Evolutionary conservation across 2,329 filamentous ascomycete genomes (phyloP).

Genomic region (Venturia aucupariae): DNA sequence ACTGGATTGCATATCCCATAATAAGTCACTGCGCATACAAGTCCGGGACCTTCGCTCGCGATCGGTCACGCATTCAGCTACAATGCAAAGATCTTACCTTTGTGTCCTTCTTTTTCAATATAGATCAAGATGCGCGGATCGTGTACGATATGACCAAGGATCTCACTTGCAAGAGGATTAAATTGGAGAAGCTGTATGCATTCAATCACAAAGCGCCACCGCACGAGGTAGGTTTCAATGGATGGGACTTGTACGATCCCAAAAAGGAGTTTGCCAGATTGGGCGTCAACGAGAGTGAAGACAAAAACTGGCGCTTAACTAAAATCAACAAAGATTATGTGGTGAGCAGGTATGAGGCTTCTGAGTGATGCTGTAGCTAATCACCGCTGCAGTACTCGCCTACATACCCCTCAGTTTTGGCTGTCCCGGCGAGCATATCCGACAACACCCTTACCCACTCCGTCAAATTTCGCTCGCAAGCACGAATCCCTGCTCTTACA

Average conservation of each 20-base stretch:
- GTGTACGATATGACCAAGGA: constrained; percentile 78
- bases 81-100: constrained; percentile 91
- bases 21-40: constrained; percentile 72
- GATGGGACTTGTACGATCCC: constrained; percentile 79
- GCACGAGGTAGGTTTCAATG: constrained; percentile 64
- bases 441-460: constrained; percentile 96
- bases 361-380: background rate
- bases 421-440: constrained; percentile 83
- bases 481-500: constrained; percentile 78
- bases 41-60: constrained; percentile 58
- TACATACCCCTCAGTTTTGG: constrained; percentile 79
- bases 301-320: constrained; percentile 81
- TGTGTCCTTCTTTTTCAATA: constrained; percentile 78
- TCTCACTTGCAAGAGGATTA: constrained; percentile 71
- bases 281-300: constrained; percentile 72
- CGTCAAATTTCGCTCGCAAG: constrained; percentile 76
- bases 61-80: constrained; percentile 74
- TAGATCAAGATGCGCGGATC: constrained; percentile 66
- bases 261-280: constrained; percentile 77
- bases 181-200: constrained; percentile 82
- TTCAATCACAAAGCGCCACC: constrained; percentile 73
- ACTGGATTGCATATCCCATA: constrained; percentile 91
- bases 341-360: constrained; percentile 28
- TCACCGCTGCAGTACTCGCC: constrained; percentile 57
- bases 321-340: constrained; percentile 81